Percentiles rank a stretch among this genome's conserved stretches.
These are phyloP conservation scores for Mucor velutinosus DNA, from an alignment of 371 early-diverging fungal genomes.

Conservation along the genomic window DNA sequence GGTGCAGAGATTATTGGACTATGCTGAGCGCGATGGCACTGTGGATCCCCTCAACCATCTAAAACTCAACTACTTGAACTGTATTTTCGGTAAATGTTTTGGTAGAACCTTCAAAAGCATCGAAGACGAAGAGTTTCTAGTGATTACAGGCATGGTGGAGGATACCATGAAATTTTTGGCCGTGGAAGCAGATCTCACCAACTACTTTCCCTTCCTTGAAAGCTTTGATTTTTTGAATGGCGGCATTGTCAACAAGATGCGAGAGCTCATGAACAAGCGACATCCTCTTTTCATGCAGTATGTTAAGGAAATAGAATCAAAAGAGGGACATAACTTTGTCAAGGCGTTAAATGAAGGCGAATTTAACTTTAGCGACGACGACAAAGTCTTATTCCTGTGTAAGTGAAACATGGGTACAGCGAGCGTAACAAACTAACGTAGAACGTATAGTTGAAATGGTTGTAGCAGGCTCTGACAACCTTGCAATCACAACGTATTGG, in stretches of 20 bases:
- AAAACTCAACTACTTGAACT: neutral
- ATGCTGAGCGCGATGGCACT: neutral
- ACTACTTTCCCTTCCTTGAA: neutral
- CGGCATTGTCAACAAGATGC: neutral
- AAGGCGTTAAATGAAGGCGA: neutral
- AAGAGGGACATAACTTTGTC: neutral
- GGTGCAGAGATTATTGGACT: neutral
- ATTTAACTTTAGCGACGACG: neutral
- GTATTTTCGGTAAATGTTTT: neutral
- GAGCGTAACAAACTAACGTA: neutral
- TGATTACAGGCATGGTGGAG: neutral
- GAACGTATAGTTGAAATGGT: constrained; percentile 6
- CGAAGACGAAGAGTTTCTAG: neutral
- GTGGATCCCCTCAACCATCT: neutral
- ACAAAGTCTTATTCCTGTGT: constrained; percentile 1
- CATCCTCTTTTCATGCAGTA: neutral
- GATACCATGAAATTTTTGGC: neutral
- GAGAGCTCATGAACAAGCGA: neutral
- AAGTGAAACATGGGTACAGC: neutral
- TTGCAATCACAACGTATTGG: constrained; percentile 8
- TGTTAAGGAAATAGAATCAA: neutral
- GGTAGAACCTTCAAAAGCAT: neutral
- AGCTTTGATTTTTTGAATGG: neutral
- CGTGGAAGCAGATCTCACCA: neutral
- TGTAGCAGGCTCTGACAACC: constrained; percentile 19